These are phyloP conservation scores for Marasmius oreades DNA, from an alignment of 1,284 basidiomycete species.

Conservation along the genomic window DNA sequence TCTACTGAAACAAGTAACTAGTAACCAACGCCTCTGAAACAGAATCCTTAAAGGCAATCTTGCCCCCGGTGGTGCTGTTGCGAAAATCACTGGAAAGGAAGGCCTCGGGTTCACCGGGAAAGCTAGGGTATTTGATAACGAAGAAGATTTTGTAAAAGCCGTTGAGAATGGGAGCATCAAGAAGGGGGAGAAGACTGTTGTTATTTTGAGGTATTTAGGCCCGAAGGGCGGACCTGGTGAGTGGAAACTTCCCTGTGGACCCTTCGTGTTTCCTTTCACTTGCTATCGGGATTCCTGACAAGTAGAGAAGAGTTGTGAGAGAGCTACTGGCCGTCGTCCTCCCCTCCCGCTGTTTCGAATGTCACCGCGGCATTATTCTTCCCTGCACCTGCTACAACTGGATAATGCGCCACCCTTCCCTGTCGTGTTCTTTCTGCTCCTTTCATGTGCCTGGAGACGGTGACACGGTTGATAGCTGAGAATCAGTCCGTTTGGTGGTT, in stretches of 20 bases:
- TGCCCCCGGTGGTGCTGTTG: conserved; percentile 91
- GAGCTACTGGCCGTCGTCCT: background rate
- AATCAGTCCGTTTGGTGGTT: too few species aligned
- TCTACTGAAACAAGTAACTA: background rate
- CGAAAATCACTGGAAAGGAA: conserved; percentile 94
- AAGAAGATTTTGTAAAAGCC: conserved; percentile 78
- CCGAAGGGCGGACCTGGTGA: conserved; percentile 85
- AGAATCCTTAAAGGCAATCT: conserved; percentile 84
- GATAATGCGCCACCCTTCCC: too few species aligned
- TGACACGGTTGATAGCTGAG: too few species aligned
- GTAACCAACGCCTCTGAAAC: background rate
- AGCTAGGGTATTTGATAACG: conserved; percentile 81
- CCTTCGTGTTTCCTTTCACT: conserved; percentile 3
- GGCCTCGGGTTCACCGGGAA: conserved; percentile 82
- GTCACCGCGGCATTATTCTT: too few species aligned
- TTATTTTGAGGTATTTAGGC: conserved; percentile 84
- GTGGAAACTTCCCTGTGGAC: conserved; percentile 25
- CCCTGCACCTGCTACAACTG: too few species aligned
- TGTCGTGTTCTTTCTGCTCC: too few species aligned
- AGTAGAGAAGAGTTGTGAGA: background rate
- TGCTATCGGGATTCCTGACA: background rate
- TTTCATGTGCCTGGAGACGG: too few species aligned
- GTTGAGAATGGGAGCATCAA: conserved; percentile 80
- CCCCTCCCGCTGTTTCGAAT: too few species aligned
- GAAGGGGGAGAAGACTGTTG: conserved; percentile 88